Conservation (phyloP, 2,329 filamentous ascomycete species). For the Coniochaeta prunicola region DNA sequence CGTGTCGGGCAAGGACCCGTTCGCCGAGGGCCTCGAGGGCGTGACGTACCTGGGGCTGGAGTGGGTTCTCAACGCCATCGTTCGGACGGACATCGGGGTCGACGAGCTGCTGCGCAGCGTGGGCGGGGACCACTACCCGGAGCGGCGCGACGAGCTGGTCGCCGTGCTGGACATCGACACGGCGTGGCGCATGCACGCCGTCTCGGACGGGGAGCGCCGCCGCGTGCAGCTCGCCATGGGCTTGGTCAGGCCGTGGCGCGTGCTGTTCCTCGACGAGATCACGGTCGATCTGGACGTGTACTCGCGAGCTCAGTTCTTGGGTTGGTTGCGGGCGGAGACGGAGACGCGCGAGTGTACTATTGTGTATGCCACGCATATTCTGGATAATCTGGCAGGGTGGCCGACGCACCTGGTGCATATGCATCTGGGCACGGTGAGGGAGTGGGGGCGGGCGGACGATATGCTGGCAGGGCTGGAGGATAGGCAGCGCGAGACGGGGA, state of each 20-base stretch:
- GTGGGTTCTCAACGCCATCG: conserved; percentile 96
- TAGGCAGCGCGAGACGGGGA: conserved; percentile 44
- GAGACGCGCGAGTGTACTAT: conserved; percentile 77
- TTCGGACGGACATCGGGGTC: conserved; percentile 90
- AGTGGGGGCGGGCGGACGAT: conserved; percentile 68
- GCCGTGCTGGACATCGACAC: conserved; percentile 86
- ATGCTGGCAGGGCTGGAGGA: conserved; percentile 53
- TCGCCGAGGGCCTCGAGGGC: conserved; percentile 81
- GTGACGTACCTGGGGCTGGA: conserved; percentile 96
- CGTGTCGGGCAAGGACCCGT: conserved; percentile 82
- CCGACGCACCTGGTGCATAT: conserved; percentile 95
- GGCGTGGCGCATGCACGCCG: conserved; percentile 90
- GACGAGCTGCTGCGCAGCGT: conserved; percentile 76
- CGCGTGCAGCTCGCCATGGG: conserved; percentile 97
- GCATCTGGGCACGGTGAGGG: conserved; percentile 80
- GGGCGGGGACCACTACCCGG: conserved; percentile 76
- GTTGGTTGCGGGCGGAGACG: conserved; percentile 82
- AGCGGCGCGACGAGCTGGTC: conserved; percentile 79
- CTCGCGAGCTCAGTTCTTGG: conserved; percentile 74
- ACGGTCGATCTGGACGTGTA: conserved; percentile 93
- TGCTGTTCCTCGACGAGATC: conserved; percentile 90
- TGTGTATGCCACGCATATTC: conserved; percentile 94
- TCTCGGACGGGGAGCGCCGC: conserved; percentile 85
- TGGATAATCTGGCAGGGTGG: conserved; percentile 93
- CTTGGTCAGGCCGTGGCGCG: conserved; percentile 80